These are phyloP conservation scores for Heimioporus sp. DNA, from an alignment of 768 basidiomycete genomes.

Conservation along the genomic window DNA sequence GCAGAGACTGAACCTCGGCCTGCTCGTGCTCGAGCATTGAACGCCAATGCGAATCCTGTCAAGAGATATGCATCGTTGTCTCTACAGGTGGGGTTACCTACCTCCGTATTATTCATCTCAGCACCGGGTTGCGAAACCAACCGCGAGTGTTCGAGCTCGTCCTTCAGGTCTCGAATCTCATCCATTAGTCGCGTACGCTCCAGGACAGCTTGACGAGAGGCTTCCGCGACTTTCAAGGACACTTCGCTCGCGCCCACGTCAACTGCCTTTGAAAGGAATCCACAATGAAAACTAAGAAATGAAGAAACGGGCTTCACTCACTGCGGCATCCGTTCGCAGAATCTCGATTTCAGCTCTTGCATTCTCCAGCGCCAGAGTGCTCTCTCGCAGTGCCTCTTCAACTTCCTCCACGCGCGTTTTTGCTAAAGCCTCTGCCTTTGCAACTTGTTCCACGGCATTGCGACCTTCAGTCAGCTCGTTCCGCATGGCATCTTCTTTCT, in stretches of 20 bases:
- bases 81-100: neutral
- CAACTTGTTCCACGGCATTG: constrained; percentile 61
- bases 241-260: constrained; percentile 47
- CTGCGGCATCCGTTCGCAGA: constrained; percentile 68
- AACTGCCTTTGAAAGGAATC: constrained; percentile 35
- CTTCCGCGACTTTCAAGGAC: constrained; percentile 46
- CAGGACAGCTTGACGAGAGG: constrained; percentile 44
- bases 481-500: constrained; percentile 68
- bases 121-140: constrained; percentile 20
- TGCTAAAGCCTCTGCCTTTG: constrained; percentile 59
- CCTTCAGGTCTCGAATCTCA: constrained; percentile 55
- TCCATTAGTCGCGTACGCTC: constrained; percentile 52
- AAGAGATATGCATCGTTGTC: neutral
- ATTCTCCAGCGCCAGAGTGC: constrained; percentile 82
- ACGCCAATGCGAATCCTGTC: constrained; percentile 28
- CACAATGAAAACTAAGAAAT: constrained; percentile 1
- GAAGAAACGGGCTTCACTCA: constrained; percentile 37
- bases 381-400: constrained; percentile 88
- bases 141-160: constrained; percentile 42
- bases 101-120: constrained; percentile 27
- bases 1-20: constrained; percentile 31
- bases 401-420: constrained; percentile 76
- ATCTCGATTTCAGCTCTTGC: constrained; percentile 88
- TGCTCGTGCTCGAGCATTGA: constrained; percentile 30
- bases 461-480: constrained; percentile 68